Evolutionary conservation across 805 yeast genomes (phyloP).

Genomic region (Teunomyces tritomae): DNA sequence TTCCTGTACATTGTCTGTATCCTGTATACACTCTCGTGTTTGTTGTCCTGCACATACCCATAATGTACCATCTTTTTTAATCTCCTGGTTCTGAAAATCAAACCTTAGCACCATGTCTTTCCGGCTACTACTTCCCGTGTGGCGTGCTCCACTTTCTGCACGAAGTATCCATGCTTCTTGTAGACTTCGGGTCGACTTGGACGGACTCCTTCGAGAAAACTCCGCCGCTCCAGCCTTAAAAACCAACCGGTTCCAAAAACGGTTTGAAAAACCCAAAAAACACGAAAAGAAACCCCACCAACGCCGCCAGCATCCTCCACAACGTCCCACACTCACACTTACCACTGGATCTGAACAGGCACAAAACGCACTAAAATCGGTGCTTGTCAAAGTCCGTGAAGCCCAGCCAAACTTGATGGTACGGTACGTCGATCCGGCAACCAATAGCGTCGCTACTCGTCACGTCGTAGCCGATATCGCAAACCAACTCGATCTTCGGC

Average conservation of each 20-base stretch:
- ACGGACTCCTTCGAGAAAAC: neutral
- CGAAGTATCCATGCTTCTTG: neutral
- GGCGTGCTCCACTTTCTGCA: neutral
- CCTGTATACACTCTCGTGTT: neutral
- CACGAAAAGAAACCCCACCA: neutral
- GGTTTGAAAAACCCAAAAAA: neutral
- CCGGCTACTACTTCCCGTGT: neutral
- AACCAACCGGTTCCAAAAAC: neutral
- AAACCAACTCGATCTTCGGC: conserved; percentile 25
- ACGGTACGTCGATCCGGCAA: conserved; percentile 23
- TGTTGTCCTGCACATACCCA: neutral
- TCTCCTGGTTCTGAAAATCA: neutral
- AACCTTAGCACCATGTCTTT: neutral
- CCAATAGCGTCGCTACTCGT: conserved; percentile 14
- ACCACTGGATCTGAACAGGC: conserved; percentile 21
- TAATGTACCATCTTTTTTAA: neutral
- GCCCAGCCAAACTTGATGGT: conserved; percentile 18
- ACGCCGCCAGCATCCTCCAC: conserved; percentile 4
- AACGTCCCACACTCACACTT: conserved; percentile 12
- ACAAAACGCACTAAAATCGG: conserved; percentile 19
- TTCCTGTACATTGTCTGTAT: neutral
- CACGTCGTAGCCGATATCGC: conserved; percentile 30
- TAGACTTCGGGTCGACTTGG: neutral
- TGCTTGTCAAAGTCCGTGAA: conserved; percentile 16
- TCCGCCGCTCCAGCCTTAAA: neutral